phyloP scores from a whole-genome alignment of 2,329 filamentous ascomycete species.

The Leptographium galeiforme region DNA sequence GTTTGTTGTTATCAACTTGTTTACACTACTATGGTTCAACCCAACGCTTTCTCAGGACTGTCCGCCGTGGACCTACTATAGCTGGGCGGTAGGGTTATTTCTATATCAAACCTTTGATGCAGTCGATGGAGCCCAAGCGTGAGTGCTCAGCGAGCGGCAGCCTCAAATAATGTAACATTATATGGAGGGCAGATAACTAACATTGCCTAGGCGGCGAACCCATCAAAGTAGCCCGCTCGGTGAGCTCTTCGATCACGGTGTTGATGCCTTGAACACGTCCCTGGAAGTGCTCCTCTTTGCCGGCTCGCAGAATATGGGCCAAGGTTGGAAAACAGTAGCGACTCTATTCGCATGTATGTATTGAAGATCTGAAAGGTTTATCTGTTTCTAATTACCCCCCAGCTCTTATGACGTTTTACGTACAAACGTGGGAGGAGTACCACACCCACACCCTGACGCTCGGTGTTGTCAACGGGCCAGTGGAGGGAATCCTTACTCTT shows the following conservation, averaged over 20 bases:
- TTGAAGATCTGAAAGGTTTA: conserved; percentile 2
- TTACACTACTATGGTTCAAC: conserved; percentile 91
- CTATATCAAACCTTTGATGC: conserved; percentile 98
- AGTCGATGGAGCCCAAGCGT: conserved; percentile 89
- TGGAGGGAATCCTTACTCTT: conserved; percentile 83
- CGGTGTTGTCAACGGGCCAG: conserved; percentile 82
- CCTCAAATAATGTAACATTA: neutral
- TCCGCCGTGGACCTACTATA: conserved; percentile 87
- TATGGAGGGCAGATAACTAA: conserved; percentile 1
- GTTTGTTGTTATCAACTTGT: conserved; percentile 78
- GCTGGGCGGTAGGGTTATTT: conserved; percentile 81
- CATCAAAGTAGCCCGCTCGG: conserved; percentile 85
- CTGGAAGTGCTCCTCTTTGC: conserved; percentile 88
- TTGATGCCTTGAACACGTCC: conserved; percentile 93
- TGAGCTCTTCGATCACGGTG: conserved; percentile 94
- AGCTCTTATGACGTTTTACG: conserved; percentile 91
- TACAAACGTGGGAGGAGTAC: conserved; percentile 99
- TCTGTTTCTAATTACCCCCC: neutral
- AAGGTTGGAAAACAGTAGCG: conserved; percentile 78
- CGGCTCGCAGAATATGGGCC: conserved; percentile 82
- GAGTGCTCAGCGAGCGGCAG: conserved; percentile 24
- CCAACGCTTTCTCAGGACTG: conserved; percentile 90
- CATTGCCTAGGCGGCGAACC: conserved; percentile 55
- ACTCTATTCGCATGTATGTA: conserved; percentile 69
- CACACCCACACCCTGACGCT: conserved; percentile 93